Evolutionary conservation across 208 protist species (phyloP).

Genomic region (Leishmania martiniquensis): DNA sequence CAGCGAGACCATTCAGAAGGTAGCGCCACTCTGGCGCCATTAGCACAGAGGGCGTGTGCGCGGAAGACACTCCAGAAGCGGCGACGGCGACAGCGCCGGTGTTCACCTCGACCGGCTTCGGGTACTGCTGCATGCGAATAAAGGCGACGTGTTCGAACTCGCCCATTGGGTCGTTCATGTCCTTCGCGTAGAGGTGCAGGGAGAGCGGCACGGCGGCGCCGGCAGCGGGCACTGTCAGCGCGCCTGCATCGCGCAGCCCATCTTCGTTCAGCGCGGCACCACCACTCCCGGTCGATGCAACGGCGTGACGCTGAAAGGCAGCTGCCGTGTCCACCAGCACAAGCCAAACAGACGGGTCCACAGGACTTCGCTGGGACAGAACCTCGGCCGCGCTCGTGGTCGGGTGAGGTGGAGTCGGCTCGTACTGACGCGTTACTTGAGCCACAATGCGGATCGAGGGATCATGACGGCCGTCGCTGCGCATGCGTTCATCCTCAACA

Average conservation of each 20-base stretch:
- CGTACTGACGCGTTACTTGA: constrained; percentile 32
- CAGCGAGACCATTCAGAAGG: constrained; percentile 22
- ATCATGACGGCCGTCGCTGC: neutral
- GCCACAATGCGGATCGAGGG: constrained; percentile 20
- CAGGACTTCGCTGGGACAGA: constrained; percentile 64
- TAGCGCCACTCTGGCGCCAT: constrained; percentile 26
- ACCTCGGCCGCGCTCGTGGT: constrained; percentile 47
- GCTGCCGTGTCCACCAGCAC: constrained; percentile 59
- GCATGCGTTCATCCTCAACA: neutral
- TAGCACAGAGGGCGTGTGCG: neutral
- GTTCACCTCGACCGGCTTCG: constrained; percentile 2
- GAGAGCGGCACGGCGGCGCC: constrained; percentile 11
- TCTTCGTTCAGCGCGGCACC: neutral
- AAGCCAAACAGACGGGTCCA: constrained; percentile 56
- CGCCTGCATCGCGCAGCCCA: neutral
- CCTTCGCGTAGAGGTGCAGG: constrained; percentile 34
- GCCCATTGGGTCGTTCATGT: constrained; percentile 15
- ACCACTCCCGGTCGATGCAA: neutral
- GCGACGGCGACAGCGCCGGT: constrained; percentile 3
- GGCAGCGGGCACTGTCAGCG: neutral
- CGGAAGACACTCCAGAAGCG: neutral
- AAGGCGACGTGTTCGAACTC: constrained; percentile 68
- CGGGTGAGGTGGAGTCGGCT: constrained; percentile 39
- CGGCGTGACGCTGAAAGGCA: constrained; percentile 55
- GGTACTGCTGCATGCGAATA: constrained; percentile 40